Evolutionary conservation across 116 monocot species (phyloP), one percentile per base, ranked within the genome.

Genomic region (Cymodocea nodosa): DNA sequence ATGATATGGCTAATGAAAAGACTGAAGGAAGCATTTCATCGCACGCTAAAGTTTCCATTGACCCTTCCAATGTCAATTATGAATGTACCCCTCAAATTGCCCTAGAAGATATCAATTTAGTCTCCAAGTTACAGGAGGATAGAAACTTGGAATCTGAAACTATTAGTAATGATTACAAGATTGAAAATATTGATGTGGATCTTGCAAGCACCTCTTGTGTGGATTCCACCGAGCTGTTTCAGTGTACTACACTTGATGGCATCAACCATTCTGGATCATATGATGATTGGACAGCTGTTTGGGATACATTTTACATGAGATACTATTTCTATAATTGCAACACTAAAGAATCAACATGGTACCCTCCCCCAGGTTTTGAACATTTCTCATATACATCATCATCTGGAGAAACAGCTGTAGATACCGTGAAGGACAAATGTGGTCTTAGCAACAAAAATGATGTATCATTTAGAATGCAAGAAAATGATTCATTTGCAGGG

Each of bases 341-440:
- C 19, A 81, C 95, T 65, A 57, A 76, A 52, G 87, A 95, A 51
- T 87, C 95, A 56, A 87, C 90, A 50, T 95, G 95, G 95, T 64
- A 72, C 40, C 87, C 75, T 74, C 95, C 95, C 60, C 36, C 55
- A 67, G 84, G 81, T 19, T 66, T 90, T 77, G 83, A 87, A 63
- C 18, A 79, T 60, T 70, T 71, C 25, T 56, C 37, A 60, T 55
- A 65, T 44, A 35, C 73, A 67, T 72, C 59, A 63, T 62, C 22
- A 35, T 22, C 71, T 35, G 67, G 59, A 59, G 73, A 39, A 22
- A 70, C 50, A n/a, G 22, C 56, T 69, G 19, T 56, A 15, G 60
- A 70, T 62, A 25, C 19, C 18, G 13, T 35, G 36, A 30, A 60
- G 11, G 52, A 53, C 23, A 22, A 51, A 52, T 40, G 12, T 49